These are phyloP conservation scores for Microthlaspi erraticum DNA, from an alignment of 345 rosid genomes.

Conservation along the genomic window DNA sequence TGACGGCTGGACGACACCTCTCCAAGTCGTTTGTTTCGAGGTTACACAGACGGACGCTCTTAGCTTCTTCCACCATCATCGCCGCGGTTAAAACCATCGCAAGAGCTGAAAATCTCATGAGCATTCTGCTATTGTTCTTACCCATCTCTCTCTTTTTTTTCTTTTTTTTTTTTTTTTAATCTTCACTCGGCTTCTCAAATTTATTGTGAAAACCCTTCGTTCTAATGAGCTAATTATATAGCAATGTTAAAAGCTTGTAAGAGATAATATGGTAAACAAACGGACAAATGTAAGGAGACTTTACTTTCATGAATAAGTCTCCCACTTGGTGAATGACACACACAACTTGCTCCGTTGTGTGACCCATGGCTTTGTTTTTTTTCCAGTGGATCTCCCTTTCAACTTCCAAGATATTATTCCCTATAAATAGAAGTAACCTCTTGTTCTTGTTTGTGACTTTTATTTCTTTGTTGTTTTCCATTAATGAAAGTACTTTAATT, in stretches of 20 bases:
- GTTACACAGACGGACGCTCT: constrained; percentile 42
- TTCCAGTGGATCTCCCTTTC: too few relatives aligned
- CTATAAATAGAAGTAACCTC: too few relatives aligned
- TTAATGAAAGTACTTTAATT: too few relatives aligned
- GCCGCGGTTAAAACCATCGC: constrained; percentile 25
- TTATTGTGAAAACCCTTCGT: constrained; percentile 4
- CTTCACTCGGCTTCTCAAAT: neutral
- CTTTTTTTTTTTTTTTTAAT: neutral
- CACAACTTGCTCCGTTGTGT: too few relatives aligned
- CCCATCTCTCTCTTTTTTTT: constrained; percentile 30
- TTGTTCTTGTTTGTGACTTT: too few relatives aligned
- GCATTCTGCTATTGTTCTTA: constrained; percentile 18
- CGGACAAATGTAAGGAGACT: constrained; percentile 27
- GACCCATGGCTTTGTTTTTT: too few relatives aligned
- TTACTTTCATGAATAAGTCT: neutral
- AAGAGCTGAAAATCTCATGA: constrained; percentile 33
- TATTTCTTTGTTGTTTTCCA: too few relatives aligned
- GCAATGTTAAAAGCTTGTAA: neutral
- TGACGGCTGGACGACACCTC: constrained; percentile 53
- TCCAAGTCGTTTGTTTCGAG: constrained; percentile 43
- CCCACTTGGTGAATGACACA: too few relatives aligned
- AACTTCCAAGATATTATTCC: too few relatives aligned
- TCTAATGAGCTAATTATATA: constrained; percentile 24
- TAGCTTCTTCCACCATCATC: constrained; percentile 31
- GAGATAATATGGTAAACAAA: constrained; percentile 12